These are phyloP conservation scores for Tagetes patula DNA, from an alignment of 129 eudicot genomes.

Conservation along the genomic window DNA sequence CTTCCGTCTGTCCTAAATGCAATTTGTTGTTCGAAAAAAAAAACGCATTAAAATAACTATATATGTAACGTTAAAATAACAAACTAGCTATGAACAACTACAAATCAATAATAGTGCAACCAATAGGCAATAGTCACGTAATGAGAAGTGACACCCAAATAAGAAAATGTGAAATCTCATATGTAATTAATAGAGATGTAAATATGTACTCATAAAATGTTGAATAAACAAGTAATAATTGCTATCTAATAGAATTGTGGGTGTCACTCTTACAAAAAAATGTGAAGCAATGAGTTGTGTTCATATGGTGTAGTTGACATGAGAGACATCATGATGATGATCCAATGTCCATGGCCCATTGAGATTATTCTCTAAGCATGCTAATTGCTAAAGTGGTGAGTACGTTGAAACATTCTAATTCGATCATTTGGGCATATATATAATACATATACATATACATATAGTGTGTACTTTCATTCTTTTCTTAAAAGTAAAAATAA, in stretches of 20 bases:
- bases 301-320: conserved; percentile 33
- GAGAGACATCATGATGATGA: conserved; percentile 44
- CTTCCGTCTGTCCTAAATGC: no score
- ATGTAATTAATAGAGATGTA: neutral
- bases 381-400: conserved; percentile 40
- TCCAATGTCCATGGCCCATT: conserved; percentile 40
- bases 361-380: conserved; percentile 43
- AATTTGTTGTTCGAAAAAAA: no score
- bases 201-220: neutral
- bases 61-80: no score
- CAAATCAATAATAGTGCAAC: neutral
- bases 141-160: neutral
- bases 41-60: neutral
- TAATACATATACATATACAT: neutral
- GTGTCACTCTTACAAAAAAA: conserved; percentile 29
- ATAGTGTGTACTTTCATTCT: neutral
- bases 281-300: conserved; percentile 34
- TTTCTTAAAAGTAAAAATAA: neutral
- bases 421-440: conserved; percentile 1
- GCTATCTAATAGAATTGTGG: conserved; percentile 29
- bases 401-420: conserved; percentile 25
- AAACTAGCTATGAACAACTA: neutral
- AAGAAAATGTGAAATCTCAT: neutral
- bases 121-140: neutral
- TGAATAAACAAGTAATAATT: conserved; percentile 3